Evolutionary conservation across 257 asterid genomes (phyloP), one percentile per base, ranked within the genome.

Genomic region (Coffea canephora): DNA sequence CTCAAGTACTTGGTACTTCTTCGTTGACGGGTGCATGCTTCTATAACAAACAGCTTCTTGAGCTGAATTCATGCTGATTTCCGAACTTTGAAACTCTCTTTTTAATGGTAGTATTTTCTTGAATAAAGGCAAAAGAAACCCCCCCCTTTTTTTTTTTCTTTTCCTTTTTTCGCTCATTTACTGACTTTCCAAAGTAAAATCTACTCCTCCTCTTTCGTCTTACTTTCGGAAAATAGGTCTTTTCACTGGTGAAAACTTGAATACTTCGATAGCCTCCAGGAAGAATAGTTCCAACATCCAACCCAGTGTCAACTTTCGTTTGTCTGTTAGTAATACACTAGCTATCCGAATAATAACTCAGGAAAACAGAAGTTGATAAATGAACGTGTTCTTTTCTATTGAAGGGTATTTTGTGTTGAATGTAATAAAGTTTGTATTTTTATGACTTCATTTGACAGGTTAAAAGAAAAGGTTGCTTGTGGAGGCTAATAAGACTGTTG

Each of bases 141-240:
- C 43, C 43, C 79, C 39, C n/a, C n/a, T n/a, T 61, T 41, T 49
- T 75, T 15, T 18, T 65, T 77, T 49, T 11, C 9, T 66, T 18
- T 45, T 46, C 43, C 34, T 13, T 14, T 34, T 54, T 16, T 45
- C 18, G 21, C 16, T 45, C 55, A 41, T 62, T 72, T 27, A n/a
- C 75, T 78, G 23, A 59, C 71, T 59, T 73, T 66, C 76, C 83
- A 41, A 39, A 66, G 39, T 79, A 73, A 85, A 79, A 85, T 82
- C 82, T 81, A 48, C 18, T 23, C 78, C 18, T 45, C 25, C 72
- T 70, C 62, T 62, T 84, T 77, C 80, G 85, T 81, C 78, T 48
- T 34, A 39, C 73, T 50, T 76, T 71, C 78, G 27, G 70, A 81
- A 45, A 73, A 74, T 19, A 72, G 77, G 69, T 39, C 65, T 73